A percentile compares a stretch with the other conserved stretches of the same genome.
Conservation (phyloP, 345 rosid species). For the Syzygium aromaticum region DNA sequence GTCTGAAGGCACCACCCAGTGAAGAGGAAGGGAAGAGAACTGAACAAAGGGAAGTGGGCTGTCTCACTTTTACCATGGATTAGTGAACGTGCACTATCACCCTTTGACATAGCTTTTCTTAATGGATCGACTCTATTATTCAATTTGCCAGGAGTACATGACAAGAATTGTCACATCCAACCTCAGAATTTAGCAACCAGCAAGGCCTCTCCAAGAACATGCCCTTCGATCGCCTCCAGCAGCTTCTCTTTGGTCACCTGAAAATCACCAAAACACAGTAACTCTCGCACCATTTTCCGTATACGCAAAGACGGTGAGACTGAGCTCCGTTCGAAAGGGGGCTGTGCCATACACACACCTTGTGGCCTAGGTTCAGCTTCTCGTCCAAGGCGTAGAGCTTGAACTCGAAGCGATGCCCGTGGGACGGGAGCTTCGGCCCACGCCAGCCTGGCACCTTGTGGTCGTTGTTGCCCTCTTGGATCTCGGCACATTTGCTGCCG, state of each 20-base stretch:
- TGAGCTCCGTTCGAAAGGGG: background rate
- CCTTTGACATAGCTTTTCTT: background rate
- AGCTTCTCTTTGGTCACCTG: slow-evolving; percentile 77
- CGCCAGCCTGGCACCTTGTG: slow-evolving; percentile 77
- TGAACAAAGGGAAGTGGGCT: background rate
- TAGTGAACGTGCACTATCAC: background rate
- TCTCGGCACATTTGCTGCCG: slow-evolving; percentile 23
- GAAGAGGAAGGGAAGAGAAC: background rate
- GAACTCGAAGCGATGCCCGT: slow-evolving; percentile 59
- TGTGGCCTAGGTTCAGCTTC: slow-evolving; percentile 42
- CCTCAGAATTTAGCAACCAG: slow-evolving; percentile 26
- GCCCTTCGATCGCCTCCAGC: slow-evolving; percentile 59
- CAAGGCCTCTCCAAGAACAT: slow-evolving; percentile 56
- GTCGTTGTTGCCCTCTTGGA: slow-evolving; percentile 70
- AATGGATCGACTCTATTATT: background rate
- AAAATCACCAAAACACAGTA: background rate
- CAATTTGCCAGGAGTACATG: background rate
- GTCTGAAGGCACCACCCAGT: too few relatives aligned
- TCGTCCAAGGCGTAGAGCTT: slow-evolving; percentile 65
- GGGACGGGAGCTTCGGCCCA: slow-evolving; percentile 45
- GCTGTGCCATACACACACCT: slow-evolving; percentile 15
- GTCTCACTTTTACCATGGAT: background rate
- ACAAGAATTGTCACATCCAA: background rate
- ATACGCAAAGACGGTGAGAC: background rate
- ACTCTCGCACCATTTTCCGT: too few relatives aligned